Conservation (phyloP, 129 eudicot species). For the Centrapalus pauciflorus region DNA sequence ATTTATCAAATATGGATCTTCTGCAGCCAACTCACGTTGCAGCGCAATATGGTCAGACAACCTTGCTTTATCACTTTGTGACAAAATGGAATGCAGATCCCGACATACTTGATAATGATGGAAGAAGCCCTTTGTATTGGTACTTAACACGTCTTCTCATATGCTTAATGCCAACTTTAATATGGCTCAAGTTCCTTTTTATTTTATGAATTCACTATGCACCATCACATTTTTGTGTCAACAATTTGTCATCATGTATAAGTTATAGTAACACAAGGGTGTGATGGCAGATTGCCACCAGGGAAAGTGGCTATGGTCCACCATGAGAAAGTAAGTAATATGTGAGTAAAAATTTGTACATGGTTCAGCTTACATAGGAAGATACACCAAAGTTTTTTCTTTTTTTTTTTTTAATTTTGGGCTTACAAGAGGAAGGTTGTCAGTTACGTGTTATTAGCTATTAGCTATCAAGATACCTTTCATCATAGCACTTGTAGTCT, state of each 20-base stretch:
- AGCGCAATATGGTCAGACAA: too few relatives aligned
- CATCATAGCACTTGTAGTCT: too few relatives aligned
- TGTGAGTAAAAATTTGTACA: neutral
- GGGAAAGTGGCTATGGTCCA: neutral
- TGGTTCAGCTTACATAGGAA: neutral
- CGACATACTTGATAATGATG: conserved; percentile 1
- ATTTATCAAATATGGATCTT: neutral
- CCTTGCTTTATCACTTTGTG: too few relatives aligned
- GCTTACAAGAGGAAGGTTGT: neutral
- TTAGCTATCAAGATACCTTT: too few relatives aligned
- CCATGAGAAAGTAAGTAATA: neutral
- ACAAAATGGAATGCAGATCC: too few relatives aligned
- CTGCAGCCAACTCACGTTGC: too few relatives aligned
- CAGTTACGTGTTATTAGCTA: too few relatives aligned
- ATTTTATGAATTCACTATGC: neutral
- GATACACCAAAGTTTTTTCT: neutral
- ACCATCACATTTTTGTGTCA: neutral
- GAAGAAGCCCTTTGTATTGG: conserved; percentile 99
- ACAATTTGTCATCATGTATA: neutral
- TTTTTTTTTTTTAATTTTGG: neutral
- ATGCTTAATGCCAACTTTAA: neutral
- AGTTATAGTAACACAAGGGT: neutral
- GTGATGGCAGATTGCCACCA: neutral
- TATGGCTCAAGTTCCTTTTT: neutral
- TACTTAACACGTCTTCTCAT: conserved; percentile 27